Conservation (phyloP, 768 basidiomycete species). For the Mycena epipterygia region DNA sequence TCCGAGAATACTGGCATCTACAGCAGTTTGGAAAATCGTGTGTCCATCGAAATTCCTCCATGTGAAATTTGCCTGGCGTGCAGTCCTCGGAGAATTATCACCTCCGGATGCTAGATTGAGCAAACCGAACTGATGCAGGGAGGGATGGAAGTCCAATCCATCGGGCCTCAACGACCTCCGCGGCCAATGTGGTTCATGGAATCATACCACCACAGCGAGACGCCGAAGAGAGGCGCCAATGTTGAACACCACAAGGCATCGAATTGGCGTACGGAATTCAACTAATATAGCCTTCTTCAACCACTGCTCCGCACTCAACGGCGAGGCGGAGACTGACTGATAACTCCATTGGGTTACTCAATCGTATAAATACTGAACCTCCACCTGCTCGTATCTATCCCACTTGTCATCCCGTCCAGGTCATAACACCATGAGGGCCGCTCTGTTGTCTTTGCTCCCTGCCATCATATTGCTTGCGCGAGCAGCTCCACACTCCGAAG, state of each 20-base stretch:
- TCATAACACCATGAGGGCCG: conserved; percentile 7
- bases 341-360: background rate
- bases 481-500: background rate
- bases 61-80: no score
- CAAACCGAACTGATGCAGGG: no score
- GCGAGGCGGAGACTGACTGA: background rate
- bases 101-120: no score
- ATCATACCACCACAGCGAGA: background rate
- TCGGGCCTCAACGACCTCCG: background rate
- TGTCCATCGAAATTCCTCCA: no score
- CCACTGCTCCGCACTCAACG: conserved; percentile 1
- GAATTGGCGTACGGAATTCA: background rate
- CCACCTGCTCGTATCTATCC: conserved; percentile 1
- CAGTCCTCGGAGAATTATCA: no score
- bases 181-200: background rate
- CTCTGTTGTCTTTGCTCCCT: background rate
- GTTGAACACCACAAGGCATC: background rate
- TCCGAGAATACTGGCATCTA: no score
- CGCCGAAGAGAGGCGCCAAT: background rate
- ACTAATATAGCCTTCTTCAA: background rate
- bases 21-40: no score
- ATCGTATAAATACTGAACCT: conserved; percentile 5
- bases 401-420: background rate
- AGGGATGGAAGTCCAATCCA: conserved; percentile 2
- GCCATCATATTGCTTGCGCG: background rate